These are phyloP conservation scores for Plasmodium gaboni DNA, from an alignment of 169 alveolate genomes.

Conservation along the genomic window DNA sequence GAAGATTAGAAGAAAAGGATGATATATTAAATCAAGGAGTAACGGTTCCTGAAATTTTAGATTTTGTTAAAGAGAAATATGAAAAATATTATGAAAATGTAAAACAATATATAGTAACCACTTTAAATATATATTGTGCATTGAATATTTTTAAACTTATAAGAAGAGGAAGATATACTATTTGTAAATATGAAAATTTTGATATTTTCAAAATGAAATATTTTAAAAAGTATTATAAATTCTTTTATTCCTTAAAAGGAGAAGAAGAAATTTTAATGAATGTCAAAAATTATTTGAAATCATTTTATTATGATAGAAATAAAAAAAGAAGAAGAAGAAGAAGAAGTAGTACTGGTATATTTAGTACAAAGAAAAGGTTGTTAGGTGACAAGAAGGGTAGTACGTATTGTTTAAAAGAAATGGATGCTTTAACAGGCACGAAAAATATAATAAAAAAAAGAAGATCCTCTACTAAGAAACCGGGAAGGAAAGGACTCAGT, in stretches of 20 bases:
- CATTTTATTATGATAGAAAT: constrained; percentile 53
- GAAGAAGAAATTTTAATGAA: constrained; percentile 72
- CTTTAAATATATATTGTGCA: constrained; percentile 69
- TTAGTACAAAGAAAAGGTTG: no score
- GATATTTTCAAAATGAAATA: constrained; percentile 59
- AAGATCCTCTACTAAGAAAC: background rate
- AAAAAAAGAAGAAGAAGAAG: background rate
- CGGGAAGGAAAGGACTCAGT: no score
- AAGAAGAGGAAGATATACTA: constrained; percentile 71
- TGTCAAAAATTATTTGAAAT: constrained; percentile 61
- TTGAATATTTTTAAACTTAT: constrained; percentile 59
- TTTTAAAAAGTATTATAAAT: constrained; percentile 63
- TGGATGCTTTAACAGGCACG: background rate
- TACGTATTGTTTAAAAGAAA: background rate
- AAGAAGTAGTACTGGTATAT: background rate
- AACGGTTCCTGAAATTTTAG: constrained; percentile 70
- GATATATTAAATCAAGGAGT: constrained; percentile 77
- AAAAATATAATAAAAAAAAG: constrained; percentile 16
- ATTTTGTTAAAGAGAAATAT: constrained; percentile 70
- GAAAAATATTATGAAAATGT: constrained; percentile 73
- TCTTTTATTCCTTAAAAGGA: constrained; percentile 62
- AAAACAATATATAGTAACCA: constrained; percentile 54
- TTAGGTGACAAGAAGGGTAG: no score
- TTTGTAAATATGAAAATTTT: constrained; percentile 49
- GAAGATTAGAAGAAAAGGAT: constrained; percentile 45